Percentiles rank a stretch among this genome's conserved stretches.
Conservation (phyloP, 305 asterid genomes). For the Fraxinus velutina region DNA sequence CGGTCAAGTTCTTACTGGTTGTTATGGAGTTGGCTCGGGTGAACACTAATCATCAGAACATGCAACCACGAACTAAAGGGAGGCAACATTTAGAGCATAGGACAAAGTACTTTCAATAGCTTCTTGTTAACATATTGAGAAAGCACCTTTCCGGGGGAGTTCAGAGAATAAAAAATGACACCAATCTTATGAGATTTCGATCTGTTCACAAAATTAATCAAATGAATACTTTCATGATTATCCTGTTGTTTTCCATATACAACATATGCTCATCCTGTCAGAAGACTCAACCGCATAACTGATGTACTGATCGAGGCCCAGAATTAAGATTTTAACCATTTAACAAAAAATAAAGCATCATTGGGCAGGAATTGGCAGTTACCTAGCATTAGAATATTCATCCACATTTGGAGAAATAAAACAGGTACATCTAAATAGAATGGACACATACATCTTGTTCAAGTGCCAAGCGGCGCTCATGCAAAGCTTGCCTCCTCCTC, state of each 20-base stretch:
- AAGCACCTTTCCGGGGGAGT: background rate
- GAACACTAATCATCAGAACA: background rate
- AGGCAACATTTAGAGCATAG: background rate
- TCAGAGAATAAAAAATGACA: background rate
- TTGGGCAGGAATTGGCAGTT: background rate
- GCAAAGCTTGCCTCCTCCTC: constrained; percentile 86
- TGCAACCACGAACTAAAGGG: background rate
- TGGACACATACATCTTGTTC: constrained; percentile 82
- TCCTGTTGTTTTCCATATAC: background rate
- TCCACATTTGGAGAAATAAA: background rate
- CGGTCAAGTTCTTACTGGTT: background rate
- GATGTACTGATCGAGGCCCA: background rate
- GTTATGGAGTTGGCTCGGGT: background rate
- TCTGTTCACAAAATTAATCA: background rate
- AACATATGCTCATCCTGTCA: background rate
- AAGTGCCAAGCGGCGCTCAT: constrained; percentile 95
- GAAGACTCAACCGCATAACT: background rate
- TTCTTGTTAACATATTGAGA: background rate
- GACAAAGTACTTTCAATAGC: background rate
- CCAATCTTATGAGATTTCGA: background rate
- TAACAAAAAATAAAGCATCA: background rate
- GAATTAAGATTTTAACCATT: background rate
- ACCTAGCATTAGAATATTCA: background rate
- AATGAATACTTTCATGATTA: background rate
- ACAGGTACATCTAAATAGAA: background rate